Evolutionary conservation across 31 red algal genomes (phyloP).

Genomic region (Endocladia muricata): DNA sequence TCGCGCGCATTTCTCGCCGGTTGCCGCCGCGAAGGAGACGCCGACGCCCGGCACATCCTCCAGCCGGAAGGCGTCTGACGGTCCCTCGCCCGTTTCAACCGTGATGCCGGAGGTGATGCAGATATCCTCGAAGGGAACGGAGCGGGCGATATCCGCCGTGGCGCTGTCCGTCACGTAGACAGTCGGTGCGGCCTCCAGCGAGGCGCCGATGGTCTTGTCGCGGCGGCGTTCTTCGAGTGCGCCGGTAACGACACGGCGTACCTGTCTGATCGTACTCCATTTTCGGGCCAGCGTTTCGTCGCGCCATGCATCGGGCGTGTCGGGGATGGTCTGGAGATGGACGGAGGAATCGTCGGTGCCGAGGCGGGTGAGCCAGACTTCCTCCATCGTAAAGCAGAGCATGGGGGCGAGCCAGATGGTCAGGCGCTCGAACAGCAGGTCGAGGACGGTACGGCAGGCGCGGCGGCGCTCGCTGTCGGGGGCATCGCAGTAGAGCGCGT

Average conservation of each 20-base stretch:
- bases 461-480: slow-evolving; percentile 13
- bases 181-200: too few relatives aligned
- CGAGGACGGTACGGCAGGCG: slow-evolving; percentile 43
- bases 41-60: background rate
- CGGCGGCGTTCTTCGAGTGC: too few relatives aligned
- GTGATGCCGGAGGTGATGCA: too few relatives aligned
- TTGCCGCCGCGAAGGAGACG: background rate
- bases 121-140: too few relatives aligned
- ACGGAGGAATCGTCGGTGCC: background rate
- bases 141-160: too few relatives aligned
- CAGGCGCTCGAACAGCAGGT: slow-evolving; percentile 9
- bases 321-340: background rate
- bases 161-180: too few relatives aligned
- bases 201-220: too few relatives aligned
- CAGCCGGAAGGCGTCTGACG: background rate
- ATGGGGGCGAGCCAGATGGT: slow-evolving; percentile 51
- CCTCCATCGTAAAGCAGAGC: slow-evolving; percentile 64
- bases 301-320: background rate
- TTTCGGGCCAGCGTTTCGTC: too few relatives aligned
- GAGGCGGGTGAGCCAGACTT: slow-evolving; percentile 44
- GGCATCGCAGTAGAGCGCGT: slow-evolving; percentile 49
- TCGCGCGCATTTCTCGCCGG: background rate
- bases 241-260: too few relatives aligned
- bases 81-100: background rate
- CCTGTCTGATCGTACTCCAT: too few relatives aligned